Percentiles rank a stretch among this genome's conserved stretches.
Conservation (phyloP, 1,139 yeast genomes). For the Eremothecium cymbalariae region DNA sequence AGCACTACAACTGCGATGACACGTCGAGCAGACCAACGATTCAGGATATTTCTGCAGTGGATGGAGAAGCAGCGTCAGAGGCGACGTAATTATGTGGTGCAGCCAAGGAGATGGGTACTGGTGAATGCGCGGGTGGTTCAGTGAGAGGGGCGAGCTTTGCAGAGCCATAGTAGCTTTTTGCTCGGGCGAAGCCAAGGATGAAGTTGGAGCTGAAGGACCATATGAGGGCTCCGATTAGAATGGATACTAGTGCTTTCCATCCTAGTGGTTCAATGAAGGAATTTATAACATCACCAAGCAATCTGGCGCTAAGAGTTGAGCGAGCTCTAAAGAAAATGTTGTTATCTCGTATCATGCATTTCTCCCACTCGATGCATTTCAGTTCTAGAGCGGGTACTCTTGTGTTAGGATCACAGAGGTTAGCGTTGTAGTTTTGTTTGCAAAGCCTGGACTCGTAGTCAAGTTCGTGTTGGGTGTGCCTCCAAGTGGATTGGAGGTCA, state of each 20-base stretch:
- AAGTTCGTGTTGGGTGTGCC: conserved; percentile 48
- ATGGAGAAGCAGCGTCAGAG: too few species aligned
- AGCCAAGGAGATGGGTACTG: too few species aligned
- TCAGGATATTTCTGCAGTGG: too few species aligned
- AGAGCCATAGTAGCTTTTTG: conserved; percentile 28
- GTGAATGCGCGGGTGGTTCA: background rate
- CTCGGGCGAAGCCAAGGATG: conserved; percentile 29
- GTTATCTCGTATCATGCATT: conserved; percentile 85
- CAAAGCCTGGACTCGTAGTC: conserved; percentile 64
- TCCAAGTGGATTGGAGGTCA: conserved; percentile 70
- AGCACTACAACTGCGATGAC: too few species aligned
- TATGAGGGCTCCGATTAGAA: conserved; percentile 25
- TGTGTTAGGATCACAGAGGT: conserved; percentile 54
- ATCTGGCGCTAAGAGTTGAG: conserved; percentile 57
- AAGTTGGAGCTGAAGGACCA: conserved; percentile 31
- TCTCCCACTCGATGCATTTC: conserved; percentile 69
- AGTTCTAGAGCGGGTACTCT: conserved; percentile 67
- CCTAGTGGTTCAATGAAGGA: conserved; percentile 69
- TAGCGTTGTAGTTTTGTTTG: conserved; percentile 57
- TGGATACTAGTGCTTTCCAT: conserved; percentile 59
- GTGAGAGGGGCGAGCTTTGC: background rate
- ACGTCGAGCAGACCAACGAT: too few species aligned
- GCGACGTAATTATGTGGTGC: background rate
- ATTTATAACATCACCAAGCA: conserved; percentile 73
- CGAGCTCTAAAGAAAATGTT: conserved; percentile 65